Conservation (phyloP, 2,329 filamentous ascomycete genomes). For the Didymella segeticola region DNA sequence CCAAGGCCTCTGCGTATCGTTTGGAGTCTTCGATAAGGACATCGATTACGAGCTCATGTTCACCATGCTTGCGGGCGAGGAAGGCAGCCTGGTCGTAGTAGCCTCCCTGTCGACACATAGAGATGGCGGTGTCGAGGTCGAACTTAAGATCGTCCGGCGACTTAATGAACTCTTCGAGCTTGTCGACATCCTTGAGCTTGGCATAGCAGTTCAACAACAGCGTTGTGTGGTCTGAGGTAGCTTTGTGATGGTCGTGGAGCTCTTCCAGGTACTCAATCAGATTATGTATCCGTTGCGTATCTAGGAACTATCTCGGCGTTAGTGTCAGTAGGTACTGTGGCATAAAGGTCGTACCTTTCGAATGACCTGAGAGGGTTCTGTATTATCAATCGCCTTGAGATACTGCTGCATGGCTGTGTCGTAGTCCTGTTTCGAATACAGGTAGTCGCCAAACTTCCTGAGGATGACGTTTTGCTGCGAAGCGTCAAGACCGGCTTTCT, state of each 20-base stretch:
- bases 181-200: constrained; percentile 95
- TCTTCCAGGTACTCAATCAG: constrained; percentile 97
- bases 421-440: constrained; percentile 95
- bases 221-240: constrained; percentile 94
- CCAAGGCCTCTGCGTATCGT: constrained; percentile 83
- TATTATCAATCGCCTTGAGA: constrained; percentile 92
- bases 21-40: constrained; percentile 96
- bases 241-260: constrained; percentile 89
- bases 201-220: constrained; percentile 96
- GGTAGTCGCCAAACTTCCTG: constrained; percentile 88
- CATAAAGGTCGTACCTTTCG: constrained; percentile 67
- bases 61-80: constrained; percentile 89
- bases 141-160: constrained; percentile 94
- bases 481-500: constrained; percentile 81
- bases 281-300: constrained; percentile 97
- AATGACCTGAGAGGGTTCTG: constrained; percentile 94
- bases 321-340: background rate
- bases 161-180: constrained; percentile 96
- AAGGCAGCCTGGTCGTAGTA: constrained; percentile 98
- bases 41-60: constrained; percentile 92
- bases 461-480: constrained; percentile 91
- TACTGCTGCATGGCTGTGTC: constrained; percentile 99
- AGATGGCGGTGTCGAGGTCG: constrained; percentile 94
- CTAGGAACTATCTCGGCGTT: constrained; percentile 70
- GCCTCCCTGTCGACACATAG: constrained; percentile 95